phyloP scores from a whole-genome alignment of 805 yeast species.

The Jamesozyma hellenica region DNA sequence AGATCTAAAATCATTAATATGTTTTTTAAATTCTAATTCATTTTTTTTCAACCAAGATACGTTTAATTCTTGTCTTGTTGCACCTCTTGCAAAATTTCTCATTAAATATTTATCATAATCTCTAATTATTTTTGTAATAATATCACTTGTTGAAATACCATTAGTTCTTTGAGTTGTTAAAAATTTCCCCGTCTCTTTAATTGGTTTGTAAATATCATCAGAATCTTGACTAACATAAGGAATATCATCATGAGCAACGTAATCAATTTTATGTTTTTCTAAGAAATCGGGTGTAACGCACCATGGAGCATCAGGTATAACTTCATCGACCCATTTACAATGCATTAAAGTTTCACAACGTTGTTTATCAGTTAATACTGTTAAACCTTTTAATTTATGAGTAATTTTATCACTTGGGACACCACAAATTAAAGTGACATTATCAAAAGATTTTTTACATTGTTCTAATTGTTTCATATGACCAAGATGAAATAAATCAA shows the following conservation, averaged over 20 bases:
- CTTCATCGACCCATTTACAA: conserved; percentile 97
- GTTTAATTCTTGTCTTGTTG: conserved; percentile 89
- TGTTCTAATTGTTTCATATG: conserved; percentile 98
- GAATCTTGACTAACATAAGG: conserved; percentile 86
- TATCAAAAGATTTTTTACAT: conserved; percentile 83
- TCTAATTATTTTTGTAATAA: conserved; percentile 86
- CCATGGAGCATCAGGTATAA: conserved; percentile 93
- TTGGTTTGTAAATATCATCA: conserved; percentile 88
- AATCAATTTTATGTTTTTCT: conserved; percentile 72
- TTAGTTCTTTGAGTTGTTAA: conserved; percentile 93
- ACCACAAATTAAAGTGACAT: conserved; percentile 80
- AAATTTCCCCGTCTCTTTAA: conserved; percentile 83
- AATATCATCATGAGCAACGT: conserved; percentile 94
- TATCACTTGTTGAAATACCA: conserved; percentile 91
- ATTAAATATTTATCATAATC: conserved; percentile 94
- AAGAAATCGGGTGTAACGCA: conserved; percentile 76
- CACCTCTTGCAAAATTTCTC: conserved; percentile 97
- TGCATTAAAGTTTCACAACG: conserved; percentile 85
- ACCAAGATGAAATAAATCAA: conserved; percentile 91
- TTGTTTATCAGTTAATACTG: conserved; percentile 81
- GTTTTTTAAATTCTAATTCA: conserved; percentile 87
- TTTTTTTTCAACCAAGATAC: conserved; percentile 97
- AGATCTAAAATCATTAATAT: conserved; percentile 75
- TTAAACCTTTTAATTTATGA: conserved; percentile 84
- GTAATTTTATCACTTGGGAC: conserved; percentile 85